These are phyloP conservation scores for Aspergillus hiratsukae DNA, from an alignment of 2,329 filamentous ascomycete genomes.

Conservation along the genomic window DNA sequence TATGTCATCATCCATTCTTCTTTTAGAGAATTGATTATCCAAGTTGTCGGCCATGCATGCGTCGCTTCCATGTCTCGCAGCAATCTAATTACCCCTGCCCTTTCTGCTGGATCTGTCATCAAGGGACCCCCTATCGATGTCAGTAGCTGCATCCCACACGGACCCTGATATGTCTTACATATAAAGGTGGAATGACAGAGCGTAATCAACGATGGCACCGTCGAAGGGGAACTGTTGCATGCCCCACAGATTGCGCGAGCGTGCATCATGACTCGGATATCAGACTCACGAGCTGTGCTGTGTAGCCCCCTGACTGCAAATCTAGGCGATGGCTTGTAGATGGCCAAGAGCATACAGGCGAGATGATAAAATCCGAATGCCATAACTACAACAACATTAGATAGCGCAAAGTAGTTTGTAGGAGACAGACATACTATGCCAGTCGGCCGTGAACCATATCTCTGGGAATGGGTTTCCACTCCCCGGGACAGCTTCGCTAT, in stretches of 20 bases:
- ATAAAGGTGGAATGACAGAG: slow-evolving; percentile 12
- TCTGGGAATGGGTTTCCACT: too few relatives aligned
- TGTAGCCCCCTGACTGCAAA: slow-evolving; percentile 4
- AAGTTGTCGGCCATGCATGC: slow-evolving; percentile 8
- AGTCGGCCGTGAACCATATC: too few relatives aligned
- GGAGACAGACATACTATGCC: too few relatives aligned
- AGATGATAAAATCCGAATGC: slow-evolving; percentile 11
- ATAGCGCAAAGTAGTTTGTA: too few relatives aligned
- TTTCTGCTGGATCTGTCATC: slow-evolving; percentile 7
- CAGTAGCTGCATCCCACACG: too few relatives aligned
- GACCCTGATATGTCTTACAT: neutral
- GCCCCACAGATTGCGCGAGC: slow-evolving; percentile 9
- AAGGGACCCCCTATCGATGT: too few relatives aligned
- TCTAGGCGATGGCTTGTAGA: slow-evolving; percentile 9
- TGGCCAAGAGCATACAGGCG: slow-evolving; percentile 8
- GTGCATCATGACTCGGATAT: slow-evolving; percentile 6
- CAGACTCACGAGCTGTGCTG: too few relatives aligned
- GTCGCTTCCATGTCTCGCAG: slow-evolving; percentile 10
- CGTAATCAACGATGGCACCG: slow-evolving; percentile 9
- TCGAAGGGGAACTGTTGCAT: slow-evolving; percentile 10
- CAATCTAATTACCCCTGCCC: slow-evolving; percentile 5
- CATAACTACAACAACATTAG: neutral
- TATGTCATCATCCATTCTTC: slow-evolving; percentile 7
- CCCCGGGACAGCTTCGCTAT: neutral
- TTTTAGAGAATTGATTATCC: slow-evolving; percentile 9